phyloP scores from a whole-genome alignment of 2,329 filamentous ascomycete genomes.

The Alternaria sp. region DNA sequence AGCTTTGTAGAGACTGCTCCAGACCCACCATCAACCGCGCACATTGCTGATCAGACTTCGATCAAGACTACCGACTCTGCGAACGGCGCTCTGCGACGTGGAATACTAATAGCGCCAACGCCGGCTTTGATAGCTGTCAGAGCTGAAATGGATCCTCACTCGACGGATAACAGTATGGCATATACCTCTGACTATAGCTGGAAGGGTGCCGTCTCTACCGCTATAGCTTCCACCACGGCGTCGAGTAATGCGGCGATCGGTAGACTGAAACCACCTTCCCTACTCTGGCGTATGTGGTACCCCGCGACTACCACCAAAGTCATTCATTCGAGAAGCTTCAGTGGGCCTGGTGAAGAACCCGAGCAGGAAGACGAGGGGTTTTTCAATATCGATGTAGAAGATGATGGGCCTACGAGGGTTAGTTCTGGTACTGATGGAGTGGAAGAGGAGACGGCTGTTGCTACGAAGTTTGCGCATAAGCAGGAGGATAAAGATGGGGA shows the following conservation, averaged over 20 bases:
- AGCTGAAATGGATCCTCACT: fast-evolving
- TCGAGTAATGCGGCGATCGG: neutral
- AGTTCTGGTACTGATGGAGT: fast-evolving
- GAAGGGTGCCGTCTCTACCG: neutral
- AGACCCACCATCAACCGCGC: neutral
- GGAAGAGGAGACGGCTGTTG: neutral
- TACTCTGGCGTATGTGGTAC: neutral
- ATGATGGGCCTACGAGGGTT: neutral
- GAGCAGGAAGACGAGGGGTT: neutral
- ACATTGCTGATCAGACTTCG: neutral
- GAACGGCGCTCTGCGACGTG: neutral
- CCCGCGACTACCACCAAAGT: neutral
- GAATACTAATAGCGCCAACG: neutral
- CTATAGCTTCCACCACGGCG: neutral
- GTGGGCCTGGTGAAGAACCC: neutral
- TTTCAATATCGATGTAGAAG: neutral
- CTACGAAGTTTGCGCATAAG: neutral
- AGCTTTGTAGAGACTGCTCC: neutral
- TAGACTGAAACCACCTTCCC: neutral
- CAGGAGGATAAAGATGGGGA: neutral
- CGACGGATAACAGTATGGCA: neutral
- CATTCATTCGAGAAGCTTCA: neutral
- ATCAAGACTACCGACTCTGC: neutral
- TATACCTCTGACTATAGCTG: neutral
- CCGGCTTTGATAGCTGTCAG: neutral